A percentile compares a stretch with the other conserved stretches of the same genome.
phyloP scores from a whole-genome alignment of 208 protist species.

The Trypanosoma lewisi region DNA sequence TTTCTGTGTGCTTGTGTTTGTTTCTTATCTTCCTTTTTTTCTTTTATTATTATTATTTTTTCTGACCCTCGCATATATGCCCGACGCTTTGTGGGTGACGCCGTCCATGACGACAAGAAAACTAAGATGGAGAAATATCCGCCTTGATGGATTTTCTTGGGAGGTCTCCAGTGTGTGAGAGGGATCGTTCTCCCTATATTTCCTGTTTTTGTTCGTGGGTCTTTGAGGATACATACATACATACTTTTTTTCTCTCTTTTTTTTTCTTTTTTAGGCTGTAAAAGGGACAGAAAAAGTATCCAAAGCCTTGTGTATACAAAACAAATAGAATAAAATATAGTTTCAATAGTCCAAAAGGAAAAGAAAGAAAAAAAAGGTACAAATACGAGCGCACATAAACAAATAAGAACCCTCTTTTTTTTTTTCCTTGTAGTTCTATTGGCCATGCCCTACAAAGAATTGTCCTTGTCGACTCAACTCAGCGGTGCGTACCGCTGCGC shows the following conservation, averaged over 20 bases:
- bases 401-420: conserved; percentile 1
- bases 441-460: conserved; percentile 19
- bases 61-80: too few species aligned
- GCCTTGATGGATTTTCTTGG: too few species aligned
- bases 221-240: background rate
- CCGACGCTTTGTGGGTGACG: too few species aligned
- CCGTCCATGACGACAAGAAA: too few species aligned
- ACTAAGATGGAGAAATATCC: too few species aligned
- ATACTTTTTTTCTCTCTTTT: background rate
- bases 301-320: too few species aligned
- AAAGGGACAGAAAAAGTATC: background rate
- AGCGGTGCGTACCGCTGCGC: conserved; percentile 38
- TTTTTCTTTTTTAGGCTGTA: background rate
- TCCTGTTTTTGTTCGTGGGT: background rate
- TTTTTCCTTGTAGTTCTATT: conserved; percentile 11
- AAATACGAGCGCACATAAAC: too few species aligned
- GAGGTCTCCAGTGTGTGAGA: too few species aligned
- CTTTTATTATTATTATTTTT: conserved; percentile 16
- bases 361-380: background rate
- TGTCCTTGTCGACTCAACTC: conserved; percentile 21
- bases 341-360: background rate
- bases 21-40: conserved; percentile 19
- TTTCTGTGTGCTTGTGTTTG: conserved; percentile 4
- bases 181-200: too few species aligned
- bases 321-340: too few species aligned